These are phyloP conservation scores for Trametes versicolor DNA, from an alignment of 1,284 basidiomycete genomes.

Conservation along the genomic window DNA sequence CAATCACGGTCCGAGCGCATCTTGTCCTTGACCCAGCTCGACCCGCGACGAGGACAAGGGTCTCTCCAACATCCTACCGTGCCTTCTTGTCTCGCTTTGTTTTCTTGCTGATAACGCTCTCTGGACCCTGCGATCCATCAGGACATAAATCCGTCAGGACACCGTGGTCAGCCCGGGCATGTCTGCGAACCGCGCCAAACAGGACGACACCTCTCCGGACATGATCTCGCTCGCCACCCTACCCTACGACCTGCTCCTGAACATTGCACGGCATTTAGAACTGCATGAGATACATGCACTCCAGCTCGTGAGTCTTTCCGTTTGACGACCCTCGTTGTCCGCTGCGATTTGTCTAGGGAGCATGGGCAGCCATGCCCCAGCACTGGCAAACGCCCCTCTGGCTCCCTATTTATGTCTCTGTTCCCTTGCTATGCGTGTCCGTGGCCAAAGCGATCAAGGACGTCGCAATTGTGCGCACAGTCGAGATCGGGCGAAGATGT, in stretches of 20 bases:
- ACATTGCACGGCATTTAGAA: conserved; percentile 68
- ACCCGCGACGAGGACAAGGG: conserved; percentile 29
- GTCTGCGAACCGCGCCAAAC: conserved; percentile 26
- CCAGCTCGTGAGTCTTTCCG: conserved; percentile 59
- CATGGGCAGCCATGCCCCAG: no score
- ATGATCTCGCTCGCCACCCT: conserved; percentile 54
- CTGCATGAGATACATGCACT: conserved; percentile 65
- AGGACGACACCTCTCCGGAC: conserved; percentile 33
- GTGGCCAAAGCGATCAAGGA: no score
- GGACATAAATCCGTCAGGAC: not conserved
- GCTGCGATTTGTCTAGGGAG: conserved; percentile 7
- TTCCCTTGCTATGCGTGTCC: no score
- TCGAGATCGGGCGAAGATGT: not conserved
- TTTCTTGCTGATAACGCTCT: not conserved
- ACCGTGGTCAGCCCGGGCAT: conserved; percentile 27
- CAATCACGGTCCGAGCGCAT: conserved; percentile 26
- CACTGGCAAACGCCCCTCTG: no score
- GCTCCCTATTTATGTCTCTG: no score
- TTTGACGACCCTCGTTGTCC: not conserved
- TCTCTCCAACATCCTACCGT: conserved; percentile 34
- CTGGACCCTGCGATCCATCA: no score
- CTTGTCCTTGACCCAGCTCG: conserved; percentile 26
- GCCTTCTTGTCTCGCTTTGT: conserved; percentile 22
- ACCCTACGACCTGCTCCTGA: conserved; percentile 75
- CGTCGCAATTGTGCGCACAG: no score